Conservation (phyloP, 140 eudicot genomes). For the Anethum foeniculum region DNA sequence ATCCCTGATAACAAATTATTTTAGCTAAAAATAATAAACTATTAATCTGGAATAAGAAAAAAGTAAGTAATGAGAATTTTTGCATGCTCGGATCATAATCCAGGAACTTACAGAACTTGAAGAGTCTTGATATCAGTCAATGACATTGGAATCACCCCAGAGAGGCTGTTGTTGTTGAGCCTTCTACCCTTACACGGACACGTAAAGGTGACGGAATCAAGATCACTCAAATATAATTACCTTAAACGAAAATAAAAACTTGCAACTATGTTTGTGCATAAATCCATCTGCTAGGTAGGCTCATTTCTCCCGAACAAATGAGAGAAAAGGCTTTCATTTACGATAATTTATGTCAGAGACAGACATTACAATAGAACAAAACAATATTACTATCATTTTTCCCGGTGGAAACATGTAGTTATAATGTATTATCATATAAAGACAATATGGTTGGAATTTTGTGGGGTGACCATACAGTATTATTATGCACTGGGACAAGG, state of each 20-base stretch:
- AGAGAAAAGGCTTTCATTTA: not conserved
- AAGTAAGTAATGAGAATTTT: too few species aligned
- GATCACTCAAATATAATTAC: not conserved
- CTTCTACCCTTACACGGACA: slow-evolving; percentile 63
- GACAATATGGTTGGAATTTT: too few species aligned
- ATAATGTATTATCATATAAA: too few species aligned
- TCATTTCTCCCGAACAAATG: not conserved
- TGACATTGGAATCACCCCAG: slow-evolving; percentile 73
- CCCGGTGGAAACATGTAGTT: too few species aligned
- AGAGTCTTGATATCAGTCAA: slow-evolving; percentile 70
- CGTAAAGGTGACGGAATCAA: not conserved
- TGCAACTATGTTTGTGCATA: not conserved
- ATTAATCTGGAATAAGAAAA: not conserved
- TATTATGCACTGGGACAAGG: too few species aligned
- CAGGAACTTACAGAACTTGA: slow-evolving; percentile 77
- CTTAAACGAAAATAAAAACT: not conserved
- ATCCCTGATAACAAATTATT: slow-evolving; percentile 44
- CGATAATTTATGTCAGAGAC: not conserved
- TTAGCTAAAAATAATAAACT: not conserved
- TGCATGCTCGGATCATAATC: not conserved
- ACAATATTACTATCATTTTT: too few species aligned
- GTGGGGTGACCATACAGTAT: too few species aligned
- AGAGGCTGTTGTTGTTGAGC: slow-evolving; percentile 82
- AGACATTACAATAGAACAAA: not conserved
- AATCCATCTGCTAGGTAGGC: not conserved